phyloP scores from a whole-genome alignment of 106 monocot species.

The Acorus calamus region DNA sequence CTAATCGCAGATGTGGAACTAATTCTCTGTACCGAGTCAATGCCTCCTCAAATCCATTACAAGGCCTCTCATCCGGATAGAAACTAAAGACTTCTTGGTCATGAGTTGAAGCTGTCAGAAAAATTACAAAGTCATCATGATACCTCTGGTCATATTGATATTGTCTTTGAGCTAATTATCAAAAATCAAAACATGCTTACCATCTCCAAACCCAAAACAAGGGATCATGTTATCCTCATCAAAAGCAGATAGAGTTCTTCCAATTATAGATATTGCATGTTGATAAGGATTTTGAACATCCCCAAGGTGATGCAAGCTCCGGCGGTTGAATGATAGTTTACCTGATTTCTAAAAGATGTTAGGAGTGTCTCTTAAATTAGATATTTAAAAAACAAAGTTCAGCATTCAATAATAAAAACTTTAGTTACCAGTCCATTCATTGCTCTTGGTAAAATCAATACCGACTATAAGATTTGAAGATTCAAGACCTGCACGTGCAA shows the following conservation, averaged over 20 bases:
- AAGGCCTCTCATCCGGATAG: slow-evolving; percentile 28
- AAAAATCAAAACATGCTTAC: slow-evolving; percentile 34
- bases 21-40: slow-evolving; percentile 32
- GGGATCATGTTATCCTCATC: slow-evolving; percentile 93
- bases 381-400: background rate
- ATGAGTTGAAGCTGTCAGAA: slow-evolving; percentile 35
- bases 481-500: slow-evolving; percentile 77
- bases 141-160: background rate
- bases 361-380: background rate
- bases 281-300: slow-evolving; percentile 76
- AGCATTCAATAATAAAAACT: no score
- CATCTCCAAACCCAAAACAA: slow-evolving; percentile 95
- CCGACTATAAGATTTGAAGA: slow-evolving; percentile 83
- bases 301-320: slow-evolving; percentile 68
- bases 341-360: slow-evolving; percentile 37
- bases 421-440: slow-evolving; percentile 83
- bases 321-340: slow-evolving; percentile 55
- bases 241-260: slow-evolving; percentile 69
- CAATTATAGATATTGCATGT: slow-evolving; percentile 89
- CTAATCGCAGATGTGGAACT: slow-evolving; percentile 32
- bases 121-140: background rate
- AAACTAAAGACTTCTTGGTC: slow-evolving; percentile 45
- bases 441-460: slow-evolving; percentile 96
- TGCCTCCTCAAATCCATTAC: slow-evolving; percentile 41
- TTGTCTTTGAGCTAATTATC: background rate